A percentile compares a stretch with the other conserved stretches of the same genome.
phyloP scores from a whole-genome alignment of 2,329 filamentous ascomycete species.

The Metarhizium robertsii region DNA sequence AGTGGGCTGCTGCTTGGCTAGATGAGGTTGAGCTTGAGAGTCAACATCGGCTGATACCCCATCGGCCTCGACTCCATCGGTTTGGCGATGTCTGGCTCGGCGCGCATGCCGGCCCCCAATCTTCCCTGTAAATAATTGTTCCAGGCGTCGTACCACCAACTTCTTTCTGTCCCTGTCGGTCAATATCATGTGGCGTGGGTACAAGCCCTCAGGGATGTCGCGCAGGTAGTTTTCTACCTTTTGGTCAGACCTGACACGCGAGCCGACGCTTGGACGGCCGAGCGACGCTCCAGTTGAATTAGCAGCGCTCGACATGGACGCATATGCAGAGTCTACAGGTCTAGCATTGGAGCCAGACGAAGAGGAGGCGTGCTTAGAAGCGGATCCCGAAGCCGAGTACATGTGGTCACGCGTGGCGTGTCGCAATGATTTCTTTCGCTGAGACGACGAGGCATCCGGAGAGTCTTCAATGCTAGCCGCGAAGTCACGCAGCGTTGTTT shows the following conservation, averaged over 20 bases:
- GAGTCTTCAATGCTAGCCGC: slow-evolving; percentile 51
- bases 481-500: slow-evolving; percentile 63
- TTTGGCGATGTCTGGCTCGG: slow-evolving; percentile 14
- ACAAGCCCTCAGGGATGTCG: slow-evolving; percentile 61
- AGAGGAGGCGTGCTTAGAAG: slow-evolving; percentile 42
- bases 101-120: slow-evolving; percentile 31
- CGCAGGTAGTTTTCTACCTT: slow-evolving; percentile 62
- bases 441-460: slow-evolving; percentile 29
- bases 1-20: slow-evolving; percentile 25
- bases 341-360: slow-evolving; percentile 43
- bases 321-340: slow-evolving; percentile 55
- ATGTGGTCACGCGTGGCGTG: slow-evolving; percentile 27
- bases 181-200: slow-evolving; percentile 53
- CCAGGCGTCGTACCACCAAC: slow-evolving; percentile 64
- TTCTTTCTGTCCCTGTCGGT: slow-evolving; percentile 69
- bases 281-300: slow-evolving; percentile 33
- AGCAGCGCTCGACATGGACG: slow-evolving; percentile 52
- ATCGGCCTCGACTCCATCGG: slow-evolving; percentile 1
- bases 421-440: slow-evolving; percentile 29
- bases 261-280: slow-evolving; percentile 25
- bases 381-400: slow-evolving; percentile 32
- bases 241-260: slow-evolving; percentile 36
- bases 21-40: slow-evolving; percentile 16
- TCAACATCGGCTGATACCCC: slow-evolving; percentile 17
- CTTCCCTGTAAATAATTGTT: slow-evolving; percentile 75